Evolutionary conservation across 257 asterid genomes (phyloP), one percentile per base, ranked within the genome.

Genomic region (Sherardia arvensis): DNA sequence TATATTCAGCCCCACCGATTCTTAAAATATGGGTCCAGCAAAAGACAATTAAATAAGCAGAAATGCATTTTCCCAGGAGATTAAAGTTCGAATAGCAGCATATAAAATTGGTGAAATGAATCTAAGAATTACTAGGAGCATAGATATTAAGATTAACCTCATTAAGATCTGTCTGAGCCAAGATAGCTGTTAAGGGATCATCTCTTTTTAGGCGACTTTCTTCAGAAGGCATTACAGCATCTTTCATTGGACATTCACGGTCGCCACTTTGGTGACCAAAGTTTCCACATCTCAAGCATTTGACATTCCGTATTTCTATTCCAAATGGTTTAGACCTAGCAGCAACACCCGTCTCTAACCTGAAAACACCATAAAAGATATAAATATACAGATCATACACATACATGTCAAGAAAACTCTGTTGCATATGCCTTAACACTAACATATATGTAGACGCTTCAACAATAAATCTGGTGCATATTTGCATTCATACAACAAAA

Each of bases 191-290:
- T 68, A 93, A 83, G 33, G 97, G 99, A 54, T 93, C 97, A 67
- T 93, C 97, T 64, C 99, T 81, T 77, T 85, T 90, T 73, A 93
- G 73, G 53, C 99, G 91, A 79, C 78, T 85, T 77, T 93, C 95
- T 72, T 93, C 97, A 59, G 76, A 87, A 33, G 99, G 96, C 95
- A 85, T 90, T 74, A 93, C 84, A 45, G 89, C 88, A 75, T 93
- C 96, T 72, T 90, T 93, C 53, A 93, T 63, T 15, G 99, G 99
- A 66, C 99, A 93, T 73, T 93, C 99, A 69, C 99, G 97, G 74
- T 93, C 99, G 71, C 99, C 97, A 84, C 97, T 93, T 74, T 93
- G 99, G 71, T 93, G 99, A 57, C 99, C 99, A 65, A 49, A 87
- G 69, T 70, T 81, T 22, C 97, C 96, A 62, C 97, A 93, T 80